A percentile compares a stretch with the other conserved stretches of the same genome.
phyloP scores from a whole-genome alignment of 2,329 filamentous ascomycete species.

The Clonostachys sp. region DNA sequence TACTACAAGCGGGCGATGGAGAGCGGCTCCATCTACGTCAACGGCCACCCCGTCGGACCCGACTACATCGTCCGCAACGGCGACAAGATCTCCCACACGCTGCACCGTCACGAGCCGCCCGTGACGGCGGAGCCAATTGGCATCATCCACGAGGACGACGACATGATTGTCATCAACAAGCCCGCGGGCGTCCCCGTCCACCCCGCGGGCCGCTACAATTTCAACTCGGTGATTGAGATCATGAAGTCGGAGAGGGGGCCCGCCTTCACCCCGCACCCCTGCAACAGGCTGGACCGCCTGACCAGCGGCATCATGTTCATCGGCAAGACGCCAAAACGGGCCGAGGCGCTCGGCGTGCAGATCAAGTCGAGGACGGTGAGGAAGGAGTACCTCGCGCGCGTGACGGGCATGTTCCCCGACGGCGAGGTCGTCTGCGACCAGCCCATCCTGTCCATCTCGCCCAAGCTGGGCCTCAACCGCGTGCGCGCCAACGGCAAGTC shows the following conservation, averaged over 20 bases:
- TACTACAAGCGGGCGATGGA: constrained; percentile 89
- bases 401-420: constrained; percentile 87
- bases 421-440: constrained; percentile 90
- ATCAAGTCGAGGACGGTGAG: constrained; percentile 78
- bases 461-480: constrained; percentile 89
- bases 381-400: constrained; percentile 92
- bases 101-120: constrained; percentile 93
- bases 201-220: constrained; percentile 90
- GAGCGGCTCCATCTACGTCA: constrained; percentile 72
- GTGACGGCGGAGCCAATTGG: constrained; percentile 76
- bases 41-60: constrained; percentile 65
- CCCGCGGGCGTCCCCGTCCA: constrained; percentile 93
- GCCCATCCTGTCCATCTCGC: constrained; percentile 89
- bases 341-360: constrained; percentile 71
- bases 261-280: constrained; percentile 59
- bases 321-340: constrained; percentile 77
- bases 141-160: constrained; percentile 85
- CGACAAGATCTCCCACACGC: constrained; percentile 84
- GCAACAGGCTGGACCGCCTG: constrained; percentile 88
- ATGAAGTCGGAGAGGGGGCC: constrained; percentile 70
- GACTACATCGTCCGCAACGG: constrained; percentile 79
- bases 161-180: constrained; percentile 96
- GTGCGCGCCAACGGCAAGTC: constrained; percentile 91
- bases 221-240: constrained; percentile 92
- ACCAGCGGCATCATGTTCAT: constrained; percentile 99